Percentiles rank a stretch among this genome's conserved stretches.
phyloP scores from a whole-genome alignment of 1,139 yeast genomes.

The Debaryomyces udenii region DNA sequence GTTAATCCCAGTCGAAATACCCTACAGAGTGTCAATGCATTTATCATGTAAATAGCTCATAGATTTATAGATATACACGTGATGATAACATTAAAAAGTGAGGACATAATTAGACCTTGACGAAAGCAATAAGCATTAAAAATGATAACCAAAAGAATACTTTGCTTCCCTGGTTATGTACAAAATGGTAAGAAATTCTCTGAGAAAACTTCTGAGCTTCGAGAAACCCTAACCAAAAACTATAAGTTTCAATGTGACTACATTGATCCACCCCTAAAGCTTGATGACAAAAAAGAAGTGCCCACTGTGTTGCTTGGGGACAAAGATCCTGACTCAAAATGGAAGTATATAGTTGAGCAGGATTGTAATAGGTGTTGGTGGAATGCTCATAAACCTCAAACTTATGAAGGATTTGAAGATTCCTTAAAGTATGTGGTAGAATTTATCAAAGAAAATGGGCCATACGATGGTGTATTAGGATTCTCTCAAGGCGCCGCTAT shows the following conservation, averaged over 20 bases:
- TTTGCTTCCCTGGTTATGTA: conserved; percentile 47
- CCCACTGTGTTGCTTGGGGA: conserved; percentile 31
- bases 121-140: not conserved
- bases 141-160: conserved; percentile 21
- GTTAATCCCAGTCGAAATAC: conserved; percentile 81
- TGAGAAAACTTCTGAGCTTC: conserved; percentile 75
- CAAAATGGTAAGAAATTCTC: conserved; percentile 79
- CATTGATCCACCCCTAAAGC: conserved; percentile 37
- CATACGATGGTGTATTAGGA: conserved; percentile 86
- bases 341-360: conserved; percentile 41
- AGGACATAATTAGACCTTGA: too few species aligned
- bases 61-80: not conserved
- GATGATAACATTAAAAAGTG: not conserved
- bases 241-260: conserved; percentile 49
- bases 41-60: conserved; percentile 25
- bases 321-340: conserved; percentile 28
- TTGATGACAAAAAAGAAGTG: conserved; percentile 29
- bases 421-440: conserved; percentile 47
- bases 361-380: conserved; percentile 58
- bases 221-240: conserved; percentile 67
- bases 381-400: conserved; percentile 27
- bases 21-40: conserved; percentile 63
- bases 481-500: conserved; percentile 95
- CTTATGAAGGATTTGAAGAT: conserved; percentile 37
- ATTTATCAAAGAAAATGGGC: conserved; percentile 71